Base-by-base conservation (phyloP, 257 asterid species). In the Henckelia pumila region DNA sequence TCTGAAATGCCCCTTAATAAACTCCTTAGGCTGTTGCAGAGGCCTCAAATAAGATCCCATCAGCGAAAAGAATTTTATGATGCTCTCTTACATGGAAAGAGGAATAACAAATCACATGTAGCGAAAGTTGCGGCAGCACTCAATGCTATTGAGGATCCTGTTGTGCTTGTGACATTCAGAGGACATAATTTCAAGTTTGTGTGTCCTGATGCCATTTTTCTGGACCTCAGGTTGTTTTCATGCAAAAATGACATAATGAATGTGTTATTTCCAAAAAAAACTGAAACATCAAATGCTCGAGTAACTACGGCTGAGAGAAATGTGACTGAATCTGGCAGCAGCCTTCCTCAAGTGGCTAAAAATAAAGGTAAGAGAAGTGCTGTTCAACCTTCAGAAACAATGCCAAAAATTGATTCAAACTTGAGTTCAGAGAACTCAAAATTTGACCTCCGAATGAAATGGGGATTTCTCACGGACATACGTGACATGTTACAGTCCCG, bases 131-230 rank as follows among this genome's bases (percentile, higher is more conserved):
- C 84, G 4, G 75, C 40, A 62, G 96, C 94, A 9, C 77, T 81
- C 63, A 69, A 72, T 59, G 37, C 47, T 21, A 70, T 77, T 2
- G 82, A 84, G 17, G 83, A 86, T 75, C 96, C 93, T 49, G 44
- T 84, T 19, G 78, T 86, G 58, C 61, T 79, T 67, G 83, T 82
- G 8, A 68, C 61, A 55, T 19, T 68, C 28, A 52, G 53, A 30
- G 74, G 67, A 25, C 60, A 60, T 25, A 6, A 26, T 6, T 56
- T 10, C 19, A 17, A 37, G 3, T 26, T 66, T 52, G 16, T 8
- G 7, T 67, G 70, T 60, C 77, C 89, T 3, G 77, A 75, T 64
- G 84, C 84, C 17, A 40, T 80, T 71, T 69, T 60, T 22, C 66
- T 89, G 13, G 79, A 77, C 63, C 61, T 78, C 77, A 32, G 75